A percentile compares a stretch with the other conserved stretches of the same genome.
Evolutionary conservation across 2,329 filamentous ascomycete species (phyloP).

Genomic region (Ophiosphaerella korrae): DNA sequence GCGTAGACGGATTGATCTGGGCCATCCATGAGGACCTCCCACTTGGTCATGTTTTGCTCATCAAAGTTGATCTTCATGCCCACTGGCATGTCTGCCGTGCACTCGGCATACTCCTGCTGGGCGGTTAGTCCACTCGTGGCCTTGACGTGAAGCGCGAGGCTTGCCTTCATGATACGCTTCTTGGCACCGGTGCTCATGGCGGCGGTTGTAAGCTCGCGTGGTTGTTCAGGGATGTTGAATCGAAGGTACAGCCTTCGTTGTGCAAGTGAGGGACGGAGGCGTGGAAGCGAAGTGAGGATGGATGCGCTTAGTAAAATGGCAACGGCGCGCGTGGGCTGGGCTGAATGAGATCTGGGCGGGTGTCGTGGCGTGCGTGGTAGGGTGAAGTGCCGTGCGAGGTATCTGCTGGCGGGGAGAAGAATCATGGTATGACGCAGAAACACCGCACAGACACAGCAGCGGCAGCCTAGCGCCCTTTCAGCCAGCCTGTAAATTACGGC

Average conservation of each 20-base stretch:
- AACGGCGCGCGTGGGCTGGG: too few species aligned
- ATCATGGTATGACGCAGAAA: not conserved
- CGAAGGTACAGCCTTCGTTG: not conserved
- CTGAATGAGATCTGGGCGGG: not conserved
- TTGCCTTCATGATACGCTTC: slow-evolving; percentile 55
- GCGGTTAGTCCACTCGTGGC: slow-evolving; percentile 13
- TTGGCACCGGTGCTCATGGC: slow-evolving; percentile 46
- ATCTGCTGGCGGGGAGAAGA: not conserved
- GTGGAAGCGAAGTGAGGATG: not conserved
- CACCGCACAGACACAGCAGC: not conserved
- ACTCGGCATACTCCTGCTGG: slow-evolving; percentile 44
- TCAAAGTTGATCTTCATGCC: slow-evolving; percentile 55
- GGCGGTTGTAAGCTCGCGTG: slow-evolving; percentile 15
- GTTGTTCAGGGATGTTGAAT: slow-evolving; percentile 9
- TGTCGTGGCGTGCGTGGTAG: not conserved
- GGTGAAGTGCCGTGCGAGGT: not conserved
- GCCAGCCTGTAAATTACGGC: too few species aligned
- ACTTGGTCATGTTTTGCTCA: slow-evolving; percentile 69
- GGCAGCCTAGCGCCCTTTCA: too few species aligned
- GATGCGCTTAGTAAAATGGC: too few species aligned
- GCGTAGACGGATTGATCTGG: slow-evolving; percentile 68
- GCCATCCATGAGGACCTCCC: slow-evolving; percentile 70
- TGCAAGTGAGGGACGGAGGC: not conserved
- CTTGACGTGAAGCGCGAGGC: slow-evolving; percentile 3
- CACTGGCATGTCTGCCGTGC: slow-evolving; percentile 40